Conservation (phyloP, 2,329 filamentous ascomycete species). For the Fusarium sp. region DNA sequence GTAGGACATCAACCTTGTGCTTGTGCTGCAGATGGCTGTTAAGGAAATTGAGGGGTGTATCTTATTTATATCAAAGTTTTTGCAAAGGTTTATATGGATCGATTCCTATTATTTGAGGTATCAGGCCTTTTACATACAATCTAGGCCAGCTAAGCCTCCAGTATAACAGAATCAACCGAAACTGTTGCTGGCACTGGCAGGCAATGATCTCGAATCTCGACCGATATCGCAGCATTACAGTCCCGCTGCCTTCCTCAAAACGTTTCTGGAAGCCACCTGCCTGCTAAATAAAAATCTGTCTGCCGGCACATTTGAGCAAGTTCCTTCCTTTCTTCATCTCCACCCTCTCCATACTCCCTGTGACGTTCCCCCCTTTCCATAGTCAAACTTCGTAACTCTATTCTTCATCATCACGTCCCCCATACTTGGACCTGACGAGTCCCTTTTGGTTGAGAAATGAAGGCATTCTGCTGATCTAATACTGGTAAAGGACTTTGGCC, state of each 20-base stretch:
- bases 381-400: background rate
- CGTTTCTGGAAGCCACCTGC: background rate
- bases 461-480: background rate
- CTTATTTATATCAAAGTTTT: background rate
- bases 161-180: background rate
- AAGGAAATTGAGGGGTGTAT: background rate
- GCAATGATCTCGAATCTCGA: background rate
- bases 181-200: slow-evolving; percentile 5
- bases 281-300: background rate
- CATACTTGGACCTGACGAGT: slow-evolving; percentile 6
- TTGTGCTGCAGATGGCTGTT: slow-evolving; percentile 15
- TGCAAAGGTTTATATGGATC: background rate
- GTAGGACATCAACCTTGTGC: slow-evolving; percentile 34
- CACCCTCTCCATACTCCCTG: too few relatives aligned
- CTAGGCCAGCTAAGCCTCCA: background rate
- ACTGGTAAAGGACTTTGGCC: background rate
- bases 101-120: background rate
- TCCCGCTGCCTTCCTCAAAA: background rate
- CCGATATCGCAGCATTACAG: background rate
- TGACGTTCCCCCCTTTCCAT: background rate
- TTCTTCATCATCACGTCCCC: background rate
- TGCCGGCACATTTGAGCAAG: background rate
- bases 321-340: background rate
- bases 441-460: slow-evolving; percentile 12
- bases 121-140: background rate